These are phyloP conservation scores for Scedosporium minutisporum DNA, from an alignment of 2,329 filamentous ascomycete species.

Conservation along the genomic window DNA sequence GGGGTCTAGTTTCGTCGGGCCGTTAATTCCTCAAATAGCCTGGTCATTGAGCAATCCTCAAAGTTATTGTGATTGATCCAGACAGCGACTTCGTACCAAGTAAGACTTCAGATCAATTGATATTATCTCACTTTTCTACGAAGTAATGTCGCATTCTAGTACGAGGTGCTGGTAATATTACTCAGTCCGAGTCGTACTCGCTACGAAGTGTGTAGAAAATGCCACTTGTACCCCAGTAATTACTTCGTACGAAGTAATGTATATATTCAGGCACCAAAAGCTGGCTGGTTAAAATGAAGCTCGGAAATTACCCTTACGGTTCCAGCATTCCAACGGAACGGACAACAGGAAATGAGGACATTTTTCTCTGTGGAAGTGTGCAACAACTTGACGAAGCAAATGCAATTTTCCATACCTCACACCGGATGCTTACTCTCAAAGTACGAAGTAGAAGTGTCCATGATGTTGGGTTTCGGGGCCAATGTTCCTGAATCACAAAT, in stretches of 20 bases:
- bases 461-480: no score
- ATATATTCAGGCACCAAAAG: neutral
- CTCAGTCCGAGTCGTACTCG: no score
- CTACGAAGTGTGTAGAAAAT: neutral
- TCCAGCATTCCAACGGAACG: neutral
- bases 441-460: no score
- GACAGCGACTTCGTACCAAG: no score
- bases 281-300: neutral
- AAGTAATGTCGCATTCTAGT: neutral
- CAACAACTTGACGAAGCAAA: no score
- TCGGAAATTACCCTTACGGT: neutral
- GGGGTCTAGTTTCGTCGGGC: neutral
- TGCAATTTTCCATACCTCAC: no score
- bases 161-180: neutral
- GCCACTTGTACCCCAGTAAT: neutral
- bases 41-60: no score
- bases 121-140: neutral
- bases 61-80: no score
- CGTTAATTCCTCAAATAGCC: conserved; percentile 1
- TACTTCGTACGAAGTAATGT: neutral
- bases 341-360: no score
- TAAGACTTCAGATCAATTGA: neutral
- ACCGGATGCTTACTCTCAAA: no score
- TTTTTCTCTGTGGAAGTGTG: no score
- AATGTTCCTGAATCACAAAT: no score